A percentile compares a stretch with the other conserved stretches of the same genome.
Conservation (phyloP, 179 eudicot genomes). For the Nepenthes alata region DNA sequence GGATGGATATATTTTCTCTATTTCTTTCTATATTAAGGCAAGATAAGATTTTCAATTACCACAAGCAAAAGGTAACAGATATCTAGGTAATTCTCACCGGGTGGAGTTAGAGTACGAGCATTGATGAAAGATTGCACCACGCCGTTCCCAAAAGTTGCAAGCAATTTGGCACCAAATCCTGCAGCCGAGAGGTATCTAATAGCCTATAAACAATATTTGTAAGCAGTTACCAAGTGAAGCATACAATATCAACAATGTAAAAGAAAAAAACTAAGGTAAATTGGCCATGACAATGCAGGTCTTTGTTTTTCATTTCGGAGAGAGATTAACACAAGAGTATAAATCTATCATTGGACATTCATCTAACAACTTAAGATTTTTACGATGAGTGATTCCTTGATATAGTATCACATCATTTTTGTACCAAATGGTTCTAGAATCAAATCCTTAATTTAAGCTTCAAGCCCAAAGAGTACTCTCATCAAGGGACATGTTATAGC, state of each 20-base stretch:
- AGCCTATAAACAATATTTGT: constrained; percentile 44
- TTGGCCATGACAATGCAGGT: background rate
- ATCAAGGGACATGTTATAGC: too few species aligned
- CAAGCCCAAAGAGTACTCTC: background rate
- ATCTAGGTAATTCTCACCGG: constrained; percentile 33
- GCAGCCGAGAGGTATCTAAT: constrained; percentile 84
- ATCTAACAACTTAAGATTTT: too few species aligned
- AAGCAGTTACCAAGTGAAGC: constrained; percentile 14
- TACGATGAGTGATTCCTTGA: too few species aligned
- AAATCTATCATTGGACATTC: too few species aligned
- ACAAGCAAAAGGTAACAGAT: background rate
- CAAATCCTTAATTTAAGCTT: too few species aligned
- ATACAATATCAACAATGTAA: background rate
- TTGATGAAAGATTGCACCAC: constrained; percentile 87
- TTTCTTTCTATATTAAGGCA: too few species aligned
- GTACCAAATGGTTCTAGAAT: too few species aligned
- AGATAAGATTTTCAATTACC: too few species aligned
- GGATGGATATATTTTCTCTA: too few species aligned
- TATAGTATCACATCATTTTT: too few species aligned
- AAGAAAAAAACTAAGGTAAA: background rate
- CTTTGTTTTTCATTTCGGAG: too few species aligned
- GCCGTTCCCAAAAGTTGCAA: constrained; percentile 89
- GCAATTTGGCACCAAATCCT: constrained; percentile 97
- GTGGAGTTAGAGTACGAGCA: constrained; percentile 67
- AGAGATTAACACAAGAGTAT: too few species aligned